These are phyloP conservation scores for Carex littledalei DNA, from an alignment of 176 grass and related monocot species.

Conservation along the genomic window DNA sequence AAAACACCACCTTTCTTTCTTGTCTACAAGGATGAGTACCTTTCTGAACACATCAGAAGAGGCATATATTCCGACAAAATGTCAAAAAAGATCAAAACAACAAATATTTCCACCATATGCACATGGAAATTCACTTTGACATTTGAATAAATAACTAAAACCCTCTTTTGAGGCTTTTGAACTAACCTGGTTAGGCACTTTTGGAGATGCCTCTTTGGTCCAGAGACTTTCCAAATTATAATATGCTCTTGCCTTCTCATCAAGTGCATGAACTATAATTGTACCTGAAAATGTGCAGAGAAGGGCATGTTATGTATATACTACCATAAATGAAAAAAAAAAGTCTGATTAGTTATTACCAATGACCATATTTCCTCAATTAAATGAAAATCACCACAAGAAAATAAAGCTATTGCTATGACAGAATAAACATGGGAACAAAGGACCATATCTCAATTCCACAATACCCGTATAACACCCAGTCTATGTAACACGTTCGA, in stretches of 20 bases:
- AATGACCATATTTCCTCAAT: not conserved
- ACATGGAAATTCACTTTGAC: not conserved
- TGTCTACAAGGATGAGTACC: not conserved
- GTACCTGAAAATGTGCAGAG: conserved; percentile 40
- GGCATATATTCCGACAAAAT: not conserved
- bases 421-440: not conserved
- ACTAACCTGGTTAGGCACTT: conserved; percentile 51
- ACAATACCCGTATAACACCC: not conserved
- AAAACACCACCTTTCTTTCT: not conserved
- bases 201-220: conserved; percentile 57
- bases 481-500: not conserved
- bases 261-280: conserved; percentile 84
- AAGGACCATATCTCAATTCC: not conserved
- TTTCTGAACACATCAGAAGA: not conserved
- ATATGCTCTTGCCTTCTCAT: conserved; percentile 92
- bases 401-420: not conserved
- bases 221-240: conserved; percentile 95
- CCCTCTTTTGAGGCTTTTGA: not conserved
- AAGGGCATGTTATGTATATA: not conserved
- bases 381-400: not conserved
- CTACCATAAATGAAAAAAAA: not conserved
- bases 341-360: not conserved
- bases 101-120: not conserved
- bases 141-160: not conserved
- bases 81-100: not conserved